Evolutionary conservation across 208 protist species (phyloP).

Genomic region (Porcisia hertigi): DNA sequence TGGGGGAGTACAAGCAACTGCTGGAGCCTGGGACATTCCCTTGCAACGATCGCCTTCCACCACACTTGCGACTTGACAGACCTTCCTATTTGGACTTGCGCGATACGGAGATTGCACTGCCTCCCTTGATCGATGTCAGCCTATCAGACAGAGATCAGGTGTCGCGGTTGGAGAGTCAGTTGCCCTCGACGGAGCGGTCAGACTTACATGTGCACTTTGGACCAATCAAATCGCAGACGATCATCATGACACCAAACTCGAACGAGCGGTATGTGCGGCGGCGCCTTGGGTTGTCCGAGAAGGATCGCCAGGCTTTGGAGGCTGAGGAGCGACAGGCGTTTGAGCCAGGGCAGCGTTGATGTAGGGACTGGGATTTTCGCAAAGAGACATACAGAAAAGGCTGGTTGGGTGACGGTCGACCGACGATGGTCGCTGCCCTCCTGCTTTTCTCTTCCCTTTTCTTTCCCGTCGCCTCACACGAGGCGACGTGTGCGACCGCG

Average conservation of each 20-base stretch:
- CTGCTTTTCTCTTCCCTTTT: background rate
- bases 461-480: background rate
- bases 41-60: slow-evolving; percentile 68
- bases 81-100: slow-evolving; percentile 79
- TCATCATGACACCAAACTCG: slow-evolving; percentile 67
- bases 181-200: slow-evolving; percentile 61
- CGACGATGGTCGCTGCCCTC: background rate
- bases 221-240: slow-evolving; percentile 69
- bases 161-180: slow-evolving; percentile 46
- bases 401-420: background rate
- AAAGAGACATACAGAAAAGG: background rate
- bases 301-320: slow-evolving; percentile 32
- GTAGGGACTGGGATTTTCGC: background rate
- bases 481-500: background rate
- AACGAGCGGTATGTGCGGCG: slow-evolving; percentile 84
- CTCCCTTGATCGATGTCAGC: slow-evolving; percentile 74
- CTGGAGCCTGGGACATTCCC: slow-evolving; percentile 77
- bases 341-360: background rate
- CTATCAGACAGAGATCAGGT: slow-evolving; percentile 62
- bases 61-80: slow-evolving; percentile 78
- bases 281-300: slow-evolving; percentile 53
- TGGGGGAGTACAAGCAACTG: slow-evolving; percentile 84
- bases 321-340: slow-evolving; percentile 11
- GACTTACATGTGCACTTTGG: slow-evolving; percentile 82
- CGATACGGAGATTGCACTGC: slow-evolving; percentile 76